Conservation (phyloP, 225 moss, liverwort and hornwort genomes). For the Antitrichia curtipendula region DNA sequence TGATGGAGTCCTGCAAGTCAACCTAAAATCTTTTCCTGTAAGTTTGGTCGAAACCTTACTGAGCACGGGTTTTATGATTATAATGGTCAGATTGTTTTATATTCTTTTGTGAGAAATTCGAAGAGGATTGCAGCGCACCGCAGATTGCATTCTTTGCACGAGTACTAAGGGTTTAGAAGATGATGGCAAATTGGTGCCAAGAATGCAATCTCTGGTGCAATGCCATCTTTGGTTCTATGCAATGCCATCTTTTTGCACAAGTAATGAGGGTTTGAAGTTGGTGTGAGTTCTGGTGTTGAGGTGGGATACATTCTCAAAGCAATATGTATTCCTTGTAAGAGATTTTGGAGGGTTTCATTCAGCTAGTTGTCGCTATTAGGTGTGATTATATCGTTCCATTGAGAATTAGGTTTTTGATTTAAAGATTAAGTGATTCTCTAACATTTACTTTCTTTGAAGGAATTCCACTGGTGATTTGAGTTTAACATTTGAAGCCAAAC, state of each 20-base stretch:
- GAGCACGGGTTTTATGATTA: not conserved
- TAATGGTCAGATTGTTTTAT: not conserved
- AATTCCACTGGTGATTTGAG: not conserved
- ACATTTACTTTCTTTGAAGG: not conserved
- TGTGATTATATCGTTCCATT: not conserved
- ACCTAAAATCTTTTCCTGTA: slow-evolving; percentile 41
- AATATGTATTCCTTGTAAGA: not conserved
- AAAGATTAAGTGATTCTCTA: not conserved
- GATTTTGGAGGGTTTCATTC: not conserved
- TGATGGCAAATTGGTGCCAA: not conserved
- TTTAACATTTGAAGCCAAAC: not conserved
- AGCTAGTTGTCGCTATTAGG: not conserved
- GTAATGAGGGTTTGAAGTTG: not conserved
- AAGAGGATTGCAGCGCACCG: not conserved
- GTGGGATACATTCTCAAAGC: not conserved
- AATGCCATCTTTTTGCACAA: not conserved
- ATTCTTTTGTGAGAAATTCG: not conserved
- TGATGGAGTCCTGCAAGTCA: not conserved
- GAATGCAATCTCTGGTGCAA: not conserved
- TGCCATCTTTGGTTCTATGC: not conserved
- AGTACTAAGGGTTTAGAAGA: not conserved
- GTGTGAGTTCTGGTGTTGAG: not conserved
- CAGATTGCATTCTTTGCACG: not conserved
- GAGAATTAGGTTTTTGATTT: not conserved
- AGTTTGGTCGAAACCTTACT: not conserved